Evolutionary conservation across 257 asterid genomes (phyloP), one percentile per base, ranked within the genome.

Genomic region (Ehretia macrophylla): DNA sequence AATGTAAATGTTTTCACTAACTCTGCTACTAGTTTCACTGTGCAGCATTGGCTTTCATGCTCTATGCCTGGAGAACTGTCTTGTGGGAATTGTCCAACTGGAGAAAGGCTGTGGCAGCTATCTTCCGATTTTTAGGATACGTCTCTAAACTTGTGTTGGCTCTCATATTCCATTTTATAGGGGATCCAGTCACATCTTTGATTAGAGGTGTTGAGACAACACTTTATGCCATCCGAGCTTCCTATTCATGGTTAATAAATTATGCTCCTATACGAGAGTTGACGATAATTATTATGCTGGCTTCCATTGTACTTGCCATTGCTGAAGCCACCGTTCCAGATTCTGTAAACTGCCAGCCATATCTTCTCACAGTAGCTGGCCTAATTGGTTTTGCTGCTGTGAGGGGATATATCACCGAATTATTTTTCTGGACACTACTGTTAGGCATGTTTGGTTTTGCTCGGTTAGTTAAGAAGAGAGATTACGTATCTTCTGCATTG

Each of bases 31-130:
- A 51, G n/a, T 51, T 14, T 22, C 32, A 14, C 11, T 64, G 13
- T 78, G 70, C 87, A 92, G 98, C 79, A 50, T 52, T 78, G 55
- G 87, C 81, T 50, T 78, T 92, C 73, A 61, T 74, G 74, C 65
- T 86, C 35, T 88, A 86, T 61, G 63, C 91, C 11, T 92, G 96
- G 96, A 86, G 99, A 77, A 77, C 86, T 1, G 97, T 88, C 64
- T 64, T 86, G 56, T 88, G 96, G 99, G 97, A 92, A 68, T 85
- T 92, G 32, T 75, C 81, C 13, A 84, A 84, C 80, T 92, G 97
- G 97, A 83, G 58, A 62, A 74, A 62, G 23, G 51, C 81, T 1
- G 53, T 55, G 21, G 64, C 47, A 11, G 74, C 74, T 40, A 49
- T 85, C 19, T 62, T 77, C 39, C 52, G 17, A 23, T 69, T 80